These are phyloP conservation scores for Rhododendron ovatum DNA, from an alignment of 148 eudicot genomes.

Conservation along the genomic window DNA sequence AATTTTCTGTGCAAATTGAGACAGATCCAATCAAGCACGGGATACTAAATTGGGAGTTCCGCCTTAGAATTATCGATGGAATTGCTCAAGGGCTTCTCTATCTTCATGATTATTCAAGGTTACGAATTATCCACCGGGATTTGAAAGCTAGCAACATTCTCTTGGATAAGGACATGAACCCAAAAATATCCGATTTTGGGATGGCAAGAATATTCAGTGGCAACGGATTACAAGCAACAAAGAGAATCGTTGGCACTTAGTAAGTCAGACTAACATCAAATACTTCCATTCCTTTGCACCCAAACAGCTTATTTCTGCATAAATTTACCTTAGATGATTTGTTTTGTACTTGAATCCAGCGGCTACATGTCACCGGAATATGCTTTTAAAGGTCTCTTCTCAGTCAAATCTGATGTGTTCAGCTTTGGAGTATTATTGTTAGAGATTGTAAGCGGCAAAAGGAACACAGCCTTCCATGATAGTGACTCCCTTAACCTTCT, in stretches of 20 bases:
- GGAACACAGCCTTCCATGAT: not conserved
- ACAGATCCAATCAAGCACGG: not conserved
- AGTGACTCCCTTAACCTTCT: not conserved
- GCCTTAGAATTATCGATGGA: not conserved
- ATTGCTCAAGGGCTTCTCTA: conserved; percentile 15
- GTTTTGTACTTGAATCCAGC: not conserved
- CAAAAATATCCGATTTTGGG: conserved; percentile 32
- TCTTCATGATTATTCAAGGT: conserved; percentile 32
- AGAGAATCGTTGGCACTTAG: conserved; percentile 1
- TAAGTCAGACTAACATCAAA: conserved; percentile 7
- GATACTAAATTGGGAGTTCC: not conserved
- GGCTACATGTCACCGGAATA: conserved; percentile 3
- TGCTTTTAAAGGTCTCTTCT: not conserved
- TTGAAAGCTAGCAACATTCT: conserved; percentile 33
- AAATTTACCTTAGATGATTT: not conserved
- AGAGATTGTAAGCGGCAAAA: not conserved
- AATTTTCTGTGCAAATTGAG: not conserved
- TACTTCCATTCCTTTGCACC: not conserved
- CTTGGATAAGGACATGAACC: conserved; percentile 18
- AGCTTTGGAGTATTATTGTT: not conserved
- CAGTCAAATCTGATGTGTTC: not conserved
- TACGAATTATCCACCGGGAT: conserved; percentile 29
- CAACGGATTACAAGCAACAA: not conserved
- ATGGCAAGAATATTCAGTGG: not conserved
- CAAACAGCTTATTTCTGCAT: not conserved